Evolutionary conservation across 345 rosid genomes (phyloP).

Genomic region (Combretum micranthum): DNA sequence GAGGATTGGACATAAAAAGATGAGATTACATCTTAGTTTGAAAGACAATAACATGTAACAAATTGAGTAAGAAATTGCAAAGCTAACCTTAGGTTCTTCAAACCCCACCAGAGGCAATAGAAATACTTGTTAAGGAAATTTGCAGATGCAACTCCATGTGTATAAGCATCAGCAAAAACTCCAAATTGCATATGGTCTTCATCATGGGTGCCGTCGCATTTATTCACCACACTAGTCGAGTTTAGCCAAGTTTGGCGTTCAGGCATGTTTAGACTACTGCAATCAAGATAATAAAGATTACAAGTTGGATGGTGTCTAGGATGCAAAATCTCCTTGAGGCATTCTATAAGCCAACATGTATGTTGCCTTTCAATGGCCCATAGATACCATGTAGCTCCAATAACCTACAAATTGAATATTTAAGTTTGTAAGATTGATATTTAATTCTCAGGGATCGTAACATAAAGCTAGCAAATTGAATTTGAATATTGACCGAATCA

Average conservation of each 20-base stretch:
- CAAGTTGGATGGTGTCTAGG: conserved; percentile 42
- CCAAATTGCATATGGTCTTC: conserved; percentile 53
- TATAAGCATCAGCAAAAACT: conserved; percentile 65
- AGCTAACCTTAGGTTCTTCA: conserved; percentile 59
- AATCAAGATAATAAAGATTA: conserved; percentile 46
- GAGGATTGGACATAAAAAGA: neutral
- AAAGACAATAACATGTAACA: neutral
- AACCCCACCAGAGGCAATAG: conserved; percentile 94
- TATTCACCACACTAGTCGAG: conserved; percentile 24
- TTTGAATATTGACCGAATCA: too few species aligned
- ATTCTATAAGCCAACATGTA: conserved; percentile 57
- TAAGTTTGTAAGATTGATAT: too few species aligned
- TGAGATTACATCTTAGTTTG: neutral
- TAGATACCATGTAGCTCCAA: conserved; percentile 78
- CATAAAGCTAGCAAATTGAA: too few species aligned
- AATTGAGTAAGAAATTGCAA: neutral
- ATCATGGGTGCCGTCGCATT: conserved; percentile 49
- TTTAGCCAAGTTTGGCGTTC: conserved; percentile 62
- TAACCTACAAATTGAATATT: conserved; percentile 32
- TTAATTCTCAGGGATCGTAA: too few species aligned
- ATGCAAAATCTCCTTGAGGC: conserved; percentile 48
- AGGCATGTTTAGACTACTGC: conserved; percentile 30
- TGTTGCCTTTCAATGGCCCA: conserved; percentile 63
- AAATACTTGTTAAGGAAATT: conserved; percentile 55
- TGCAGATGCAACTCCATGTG: conserved; percentile 49